Conservation (phyloP, 2,329 filamentous ascomycete genomes). For the Drechslera avenae region DNA sequence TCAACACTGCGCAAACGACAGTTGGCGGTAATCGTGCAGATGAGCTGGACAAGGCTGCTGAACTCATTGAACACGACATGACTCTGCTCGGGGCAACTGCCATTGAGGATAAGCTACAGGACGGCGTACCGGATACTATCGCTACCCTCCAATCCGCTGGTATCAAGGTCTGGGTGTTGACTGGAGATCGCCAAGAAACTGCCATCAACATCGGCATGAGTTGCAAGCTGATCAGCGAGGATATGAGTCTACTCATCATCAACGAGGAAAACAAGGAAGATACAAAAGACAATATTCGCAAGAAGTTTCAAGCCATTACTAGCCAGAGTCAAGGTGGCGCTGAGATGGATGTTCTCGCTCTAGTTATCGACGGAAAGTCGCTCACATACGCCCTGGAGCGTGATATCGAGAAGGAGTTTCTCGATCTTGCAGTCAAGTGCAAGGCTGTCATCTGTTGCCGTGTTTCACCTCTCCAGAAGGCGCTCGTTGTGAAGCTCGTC, state of each 20-base stretch:
- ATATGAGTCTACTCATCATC: constrained; percentile 96
- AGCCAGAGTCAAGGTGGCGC: constrained; percentile 78
- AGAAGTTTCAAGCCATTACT: constrained; percentile 89
- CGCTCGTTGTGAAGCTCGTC: constrained; percentile 95
- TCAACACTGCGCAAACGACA: constrained; percentile 85
- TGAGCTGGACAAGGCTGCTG: constrained; percentile 94
- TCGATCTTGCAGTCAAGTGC: constrained; percentile 92
- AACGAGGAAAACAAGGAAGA: constrained; percentile 83
- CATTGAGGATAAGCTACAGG: constrained; percentile 95
- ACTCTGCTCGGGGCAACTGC: constrained; percentile 92
- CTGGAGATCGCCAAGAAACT: constrained; percentile 95
- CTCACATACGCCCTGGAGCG: constrained; percentile 91
- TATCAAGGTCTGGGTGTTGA: constrained; percentile 98
- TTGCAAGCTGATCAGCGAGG: constrained; percentile 96
- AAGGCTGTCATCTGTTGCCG: constrained; percentile 98
- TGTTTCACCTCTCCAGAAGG: constrained; percentile 96
- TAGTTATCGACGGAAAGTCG: constrained; percentile 96
- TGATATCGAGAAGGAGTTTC: constrained; percentile 89
- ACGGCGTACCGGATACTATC: constrained; percentile 97
- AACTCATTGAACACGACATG: constrained; percentile 92
- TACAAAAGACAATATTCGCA: constrained; percentile 86
- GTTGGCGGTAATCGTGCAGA: constrained; percentile 91
- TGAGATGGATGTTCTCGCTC: constrained; percentile 83
- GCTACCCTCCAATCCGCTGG: constrained; percentile 95
- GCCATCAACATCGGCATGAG: constrained; percentile 99